phyloP scores from a whole-genome alignment of 208 protist genomes.

The Leptomonas seymouri region DNA sequence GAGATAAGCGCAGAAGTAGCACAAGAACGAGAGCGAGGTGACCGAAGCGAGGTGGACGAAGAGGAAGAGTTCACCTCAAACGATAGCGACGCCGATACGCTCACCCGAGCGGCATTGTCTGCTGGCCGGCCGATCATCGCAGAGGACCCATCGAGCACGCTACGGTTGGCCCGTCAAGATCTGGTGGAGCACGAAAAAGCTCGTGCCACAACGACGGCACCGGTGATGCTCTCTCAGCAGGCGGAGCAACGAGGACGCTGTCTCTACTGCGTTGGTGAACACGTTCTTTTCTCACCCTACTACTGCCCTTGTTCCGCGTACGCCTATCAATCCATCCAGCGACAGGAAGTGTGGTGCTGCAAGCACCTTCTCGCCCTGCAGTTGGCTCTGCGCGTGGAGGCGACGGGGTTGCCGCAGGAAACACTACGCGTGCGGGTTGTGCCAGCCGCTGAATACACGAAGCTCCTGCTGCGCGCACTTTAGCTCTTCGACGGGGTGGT shows the following conservation, averaged over 20 bases:
- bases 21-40: background rate
- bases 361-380: slow-evolving; percentile 87
- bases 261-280: slow-evolving; percentile 79
- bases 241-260: slow-evolving; percentile 29
- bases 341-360: slow-evolving; percentile 76
- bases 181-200: background rate
- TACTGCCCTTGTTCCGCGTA: slow-evolving; percentile 88
- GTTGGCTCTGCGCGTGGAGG: slow-evolving; percentile 62
- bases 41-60: background rate
- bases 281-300: slow-evolving; percentile 72
- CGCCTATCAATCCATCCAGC: slow-evolving; percentile 69
- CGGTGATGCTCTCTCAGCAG: background rate
- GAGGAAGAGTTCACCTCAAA: slow-evolving; percentile 8
- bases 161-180: background rate
- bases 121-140: background rate
- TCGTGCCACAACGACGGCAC: background rate
- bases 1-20: background rate
- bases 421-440: slow-evolving; percentile 50
- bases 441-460: slow-evolving; percentile 25
- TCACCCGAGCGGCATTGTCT: background rate
- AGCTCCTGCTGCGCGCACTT: slow-evolving; percentile 23
- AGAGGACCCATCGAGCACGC: too few relatives aligned
- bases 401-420: slow-evolving; percentile 52
- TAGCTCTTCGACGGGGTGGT: background rate
- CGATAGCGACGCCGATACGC: background rate